Percentiles rank a stretch among this genome's conserved stretches.
phyloP scores from a whole-genome alignment of 208 protist species.

The Sergeia podlipaevii region DNA sequence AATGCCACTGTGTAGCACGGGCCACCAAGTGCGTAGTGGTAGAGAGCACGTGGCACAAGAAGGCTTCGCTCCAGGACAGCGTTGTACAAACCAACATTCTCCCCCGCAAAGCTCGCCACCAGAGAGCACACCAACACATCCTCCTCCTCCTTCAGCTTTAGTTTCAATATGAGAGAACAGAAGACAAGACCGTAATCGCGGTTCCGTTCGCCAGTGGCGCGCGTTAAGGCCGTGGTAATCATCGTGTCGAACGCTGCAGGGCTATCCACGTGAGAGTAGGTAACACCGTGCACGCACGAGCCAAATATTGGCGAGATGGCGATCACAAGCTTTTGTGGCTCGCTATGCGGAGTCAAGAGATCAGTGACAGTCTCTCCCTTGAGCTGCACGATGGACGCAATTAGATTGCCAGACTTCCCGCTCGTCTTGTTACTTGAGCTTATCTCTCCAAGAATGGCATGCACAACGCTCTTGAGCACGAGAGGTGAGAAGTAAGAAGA shows the following conservation, averaged over 20 bases:
- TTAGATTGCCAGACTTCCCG: constrained; percentile 23
- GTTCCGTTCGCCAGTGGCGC: constrained; percentile 23
- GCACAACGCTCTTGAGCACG: constrained; percentile 59
- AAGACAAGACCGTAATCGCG: constrained; percentile 61
- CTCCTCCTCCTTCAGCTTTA: constrained; percentile 32
- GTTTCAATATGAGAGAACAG: constrained; percentile 69
- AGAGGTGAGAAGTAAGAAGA: constrained; percentile 36
- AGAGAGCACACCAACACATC: constrained; percentile 78
- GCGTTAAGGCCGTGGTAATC: constrained; percentile 34
- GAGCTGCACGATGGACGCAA: constrained; percentile 61
- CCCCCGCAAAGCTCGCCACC: constrained; percentile 50
- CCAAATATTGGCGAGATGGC: constrained; percentile 81
- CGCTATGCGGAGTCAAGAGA: constrained; percentile 27
- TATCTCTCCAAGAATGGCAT: constrained; percentile 41
- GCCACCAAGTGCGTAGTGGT: constrained; percentile 78
- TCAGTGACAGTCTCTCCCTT: constrained; percentile 62
- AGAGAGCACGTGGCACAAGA: constrained; percentile 63
- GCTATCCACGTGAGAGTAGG: constrained; percentile 27
- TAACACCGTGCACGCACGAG: constrained; percentile 68
- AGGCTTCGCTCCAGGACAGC: constrained; percentile 60
- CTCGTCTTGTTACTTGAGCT: constrained; percentile 8
- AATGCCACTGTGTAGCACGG: constrained; percentile 80
- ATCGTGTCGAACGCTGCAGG: constrained; percentile 38
- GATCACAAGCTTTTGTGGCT: constrained; percentile 62
- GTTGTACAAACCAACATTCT: constrained; percentile 69